Evolutionary conservation across 169 alveolate genomes (phyloP), one percentile per base, ranked within the genome.

Genomic region (Cryptosporidium baileyi): DNA sequence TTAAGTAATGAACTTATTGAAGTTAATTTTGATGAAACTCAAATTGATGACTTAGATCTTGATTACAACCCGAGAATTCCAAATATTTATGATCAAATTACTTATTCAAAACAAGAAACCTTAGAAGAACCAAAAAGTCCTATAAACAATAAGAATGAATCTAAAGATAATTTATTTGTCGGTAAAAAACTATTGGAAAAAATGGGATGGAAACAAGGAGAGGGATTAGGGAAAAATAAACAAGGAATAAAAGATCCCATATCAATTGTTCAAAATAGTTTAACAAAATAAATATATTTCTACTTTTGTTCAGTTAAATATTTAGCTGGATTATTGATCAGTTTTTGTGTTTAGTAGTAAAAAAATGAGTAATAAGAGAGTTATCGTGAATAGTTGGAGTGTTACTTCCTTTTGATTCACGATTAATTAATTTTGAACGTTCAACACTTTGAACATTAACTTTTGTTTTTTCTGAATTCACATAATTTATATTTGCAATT

Each of bases 121-220:
- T n/a, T n/a, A n/a, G n/a, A n/a, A n/a, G 51, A 11, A 28, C 43
- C 34, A 17, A 30, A 24, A 22, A 5, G 6, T 6, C 1, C 80
- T 40, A 28, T n/a, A 32, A 28, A 28, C 19, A n/a, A 19, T 6
- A 40, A 3, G 1, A 22, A 34, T 1, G 52, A 0, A n/a, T n/a
- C 11, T 1, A 36, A 54, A 24, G 44, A 17, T 7, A 41, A 19
- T n/a, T 19, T 57, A 3, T 36, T 22, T 52, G 49, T 74, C 22
- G 85, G 85, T 8, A 34, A 34, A 24, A 74, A 57, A 45, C 54
- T 74, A 4, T 47, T 74, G 38, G 74, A 74, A 51, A 51, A 41
- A 34, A 74, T 74, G 85, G 85, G 85, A 9, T 74, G 85, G 85
- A 74, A 9, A 19, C 74, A 74, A 32, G 85, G 85, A 34, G 61